Evolutionary conservation across 1,284 basidiomycete species (phyloP), one percentile per base, ranked within the genome.

Genomic region (Pterulicium gracile): DNA sequence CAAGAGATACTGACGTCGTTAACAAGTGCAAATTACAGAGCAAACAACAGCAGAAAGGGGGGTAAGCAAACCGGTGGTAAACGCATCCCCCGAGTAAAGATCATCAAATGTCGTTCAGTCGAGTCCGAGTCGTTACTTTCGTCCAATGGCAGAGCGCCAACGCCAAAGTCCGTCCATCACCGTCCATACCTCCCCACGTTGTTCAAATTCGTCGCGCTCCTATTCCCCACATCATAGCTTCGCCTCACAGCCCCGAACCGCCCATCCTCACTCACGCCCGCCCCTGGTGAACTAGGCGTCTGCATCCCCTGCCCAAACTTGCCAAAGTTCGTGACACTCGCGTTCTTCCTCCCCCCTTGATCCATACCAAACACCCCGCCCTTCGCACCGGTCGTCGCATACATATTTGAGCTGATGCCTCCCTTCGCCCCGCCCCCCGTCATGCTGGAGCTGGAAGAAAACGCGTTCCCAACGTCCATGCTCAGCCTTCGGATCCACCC

Each of bases 401-500:
- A 39, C 36, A 17, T 17, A 17, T 13, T 17, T 7, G n/a, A 15
- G 36, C 36, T 39, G 10, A 43, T 43, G 13, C 42, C 42, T 19
- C 56, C 55, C 55, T 68, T 70, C 56, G 27, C 10, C 10, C 27
- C 27, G n/a, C n/a, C n/a, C n/a, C n/a, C n/a, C n/a, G n/a, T n/a
- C n/a, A n/a, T n/a, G 12, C 19, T 21, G 7, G 67, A 72, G 48
- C 73, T 69, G 21, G 69, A 58, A 4, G 67, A 70, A 54, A 82
- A 77, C 17, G 76, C 70, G 46, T 69, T 70, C 17, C 68, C 63
- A 43, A 75, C 66, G 20, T 84, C 83, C 81, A 87, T 84, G 54
- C 84, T 88, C 49, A 88, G 58, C 47, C 84, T 66, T 32, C 81
- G 65, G 51, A 87, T 83, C 84, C 85, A 88, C 0, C 80, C 73